A percentile compares a stretch with the other conserved stretches of the same genome.
Evolutionary conservation across 2,329 filamentous ascomycete genomes (phyloP).

Genomic region (Phaeoacremonium minimum): DNA sequence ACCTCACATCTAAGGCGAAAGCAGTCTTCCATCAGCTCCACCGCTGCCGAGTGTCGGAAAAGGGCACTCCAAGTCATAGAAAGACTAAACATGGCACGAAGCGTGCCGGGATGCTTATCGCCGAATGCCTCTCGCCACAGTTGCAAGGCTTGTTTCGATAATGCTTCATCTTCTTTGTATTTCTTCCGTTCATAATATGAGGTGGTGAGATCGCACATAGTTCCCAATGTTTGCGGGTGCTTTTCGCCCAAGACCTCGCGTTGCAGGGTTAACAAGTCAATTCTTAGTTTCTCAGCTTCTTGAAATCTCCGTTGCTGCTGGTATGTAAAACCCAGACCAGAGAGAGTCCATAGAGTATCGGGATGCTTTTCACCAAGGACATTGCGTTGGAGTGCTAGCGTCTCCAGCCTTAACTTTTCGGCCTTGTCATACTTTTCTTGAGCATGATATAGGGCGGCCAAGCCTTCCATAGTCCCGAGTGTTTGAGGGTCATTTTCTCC

Average conservation of each 20-base stretch:
- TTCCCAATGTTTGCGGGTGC: slow-evolving; percentile 16
- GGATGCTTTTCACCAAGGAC: slow-evolving; percentile 4
- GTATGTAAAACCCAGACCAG: slow-evolving; percentile 2
- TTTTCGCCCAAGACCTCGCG: slow-evolving; percentile 13
- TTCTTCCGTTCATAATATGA: slow-evolving; percentile 8
- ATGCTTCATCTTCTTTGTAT: slow-evolving; percentile 6
- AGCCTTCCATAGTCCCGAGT: slow-evolving; percentile 13
- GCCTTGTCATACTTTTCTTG: slow-evolving; percentile 6
- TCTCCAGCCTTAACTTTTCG: slow-evolving; percentile 1
- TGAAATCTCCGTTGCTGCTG: slow-evolving; percentile 11
- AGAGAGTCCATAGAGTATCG: slow-evolving; percentile 1
- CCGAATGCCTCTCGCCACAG: slow-evolving; percentile 1
- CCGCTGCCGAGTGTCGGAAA: no score
- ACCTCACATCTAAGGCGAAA: background rate
- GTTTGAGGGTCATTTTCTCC: slow-evolving; percentile 18
- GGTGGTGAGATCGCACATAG: slow-evolving; percentile 16
- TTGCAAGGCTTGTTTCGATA: slow-evolving; percentile 1
- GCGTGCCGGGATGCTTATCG: slow-evolving; percentile 4
- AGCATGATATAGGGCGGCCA: slow-evolving; percentile 12
- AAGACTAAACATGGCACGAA: background rate
- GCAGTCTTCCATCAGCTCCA: background rate
- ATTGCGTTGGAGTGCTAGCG: slow-evolving; percentile 2
- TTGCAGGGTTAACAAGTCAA: slow-evolving; percentile 8
- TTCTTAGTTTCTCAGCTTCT: slow-evolving; percentile 9
- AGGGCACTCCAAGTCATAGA: background rate